These are phyloP conservation scores for Vicia villosa DNA, from an alignment of 306 rosid genomes.

Conservation along the genomic window DNA sequence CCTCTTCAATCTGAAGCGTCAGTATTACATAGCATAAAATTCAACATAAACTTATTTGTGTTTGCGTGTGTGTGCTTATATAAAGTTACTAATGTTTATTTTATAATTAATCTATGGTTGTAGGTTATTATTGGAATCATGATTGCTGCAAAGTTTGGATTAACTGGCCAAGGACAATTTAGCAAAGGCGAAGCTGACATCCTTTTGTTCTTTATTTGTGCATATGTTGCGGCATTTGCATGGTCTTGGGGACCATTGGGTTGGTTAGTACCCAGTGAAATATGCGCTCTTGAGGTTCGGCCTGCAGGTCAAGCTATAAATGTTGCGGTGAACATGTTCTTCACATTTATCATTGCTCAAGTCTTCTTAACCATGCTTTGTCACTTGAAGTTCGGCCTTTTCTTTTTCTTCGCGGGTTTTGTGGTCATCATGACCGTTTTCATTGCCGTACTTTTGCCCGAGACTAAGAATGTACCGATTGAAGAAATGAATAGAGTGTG, in stretches of 20 bases:
- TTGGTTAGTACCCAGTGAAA: conserved; percentile 68
- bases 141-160: conserved; percentile 45
- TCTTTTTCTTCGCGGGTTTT: conserved; percentile 54
- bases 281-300: conserved; percentile 58
- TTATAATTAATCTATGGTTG: neutral
- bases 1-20: no score
- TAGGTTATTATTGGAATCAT: conserved; percentile 40
- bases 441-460: conserved; percentile 46
- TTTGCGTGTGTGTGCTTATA: neutral
- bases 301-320: conserved; percentile 63
- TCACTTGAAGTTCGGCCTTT: conserved; percentile 59
- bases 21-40: no score
- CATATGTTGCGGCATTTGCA: conserved; percentile 64
- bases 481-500: conserved; percentile 54
- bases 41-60: neutral
- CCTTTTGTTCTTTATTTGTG: conserved; percentile 51
- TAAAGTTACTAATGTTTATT: neutral
- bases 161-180: conserved; percentile 51
- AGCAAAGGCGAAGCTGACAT: conserved; percentile 21
- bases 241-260: conserved; percentile 84
- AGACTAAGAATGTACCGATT: conserved; percentile 56
- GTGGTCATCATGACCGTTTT: conserved; percentile 52
- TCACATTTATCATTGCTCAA: conserved; percentile 54
- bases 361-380: conserved; percentile 57
- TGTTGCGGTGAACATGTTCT: conserved; percentile 59